phyloP scores from a whole-genome alignment of 192 early-diverging fungal species.

The Piromyces sp. region DNA sequence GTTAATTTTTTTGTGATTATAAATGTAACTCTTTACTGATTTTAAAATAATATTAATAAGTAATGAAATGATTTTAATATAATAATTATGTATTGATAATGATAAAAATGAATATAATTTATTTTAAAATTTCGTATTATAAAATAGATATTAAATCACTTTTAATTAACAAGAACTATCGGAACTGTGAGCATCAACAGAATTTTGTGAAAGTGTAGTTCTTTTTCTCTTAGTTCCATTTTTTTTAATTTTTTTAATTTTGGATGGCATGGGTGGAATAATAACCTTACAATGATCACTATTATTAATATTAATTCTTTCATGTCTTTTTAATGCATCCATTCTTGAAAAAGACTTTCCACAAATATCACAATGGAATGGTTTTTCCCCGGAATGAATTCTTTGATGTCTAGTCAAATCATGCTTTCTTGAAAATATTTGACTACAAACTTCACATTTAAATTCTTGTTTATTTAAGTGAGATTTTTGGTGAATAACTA shows the following conservation, averaged over 20 bases:
- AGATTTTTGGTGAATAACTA: neutral
- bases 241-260: neutral
- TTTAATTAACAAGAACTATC: too few relatives aligned
- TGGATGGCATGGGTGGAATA: neutral
- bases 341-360: slow-evolving; percentile 56
- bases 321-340: slow-evolving; percentile 52
- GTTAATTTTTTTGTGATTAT: too few relatives aligned
- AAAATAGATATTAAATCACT: too few relatives aligned
- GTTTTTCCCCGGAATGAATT: slow-evolving; percentile 58
- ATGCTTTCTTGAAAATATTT: neutral
- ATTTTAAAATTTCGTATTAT: too few relatives aligned
- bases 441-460: neutral
- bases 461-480: neutral
- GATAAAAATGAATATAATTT: too few relatives aligned
- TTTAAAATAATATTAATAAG: too few relatives aligned
- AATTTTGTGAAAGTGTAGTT: neutral
- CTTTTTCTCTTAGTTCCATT: neutral
- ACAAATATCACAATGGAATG: slow-evolving; percentile 53
- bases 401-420: slow-evolving; percentile 29
- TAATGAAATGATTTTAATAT: too few relatives aligned
- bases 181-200: too few relatives aligned
- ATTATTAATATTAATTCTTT: neutral
- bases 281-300: neutral
- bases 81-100: too few relatives aligned
- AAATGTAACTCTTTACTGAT: too few relatives aligned